Evolutionary conservation across 352 stramenopile species (phyloP).

Genomic region (Globisporangium iwayamae): DNA sequence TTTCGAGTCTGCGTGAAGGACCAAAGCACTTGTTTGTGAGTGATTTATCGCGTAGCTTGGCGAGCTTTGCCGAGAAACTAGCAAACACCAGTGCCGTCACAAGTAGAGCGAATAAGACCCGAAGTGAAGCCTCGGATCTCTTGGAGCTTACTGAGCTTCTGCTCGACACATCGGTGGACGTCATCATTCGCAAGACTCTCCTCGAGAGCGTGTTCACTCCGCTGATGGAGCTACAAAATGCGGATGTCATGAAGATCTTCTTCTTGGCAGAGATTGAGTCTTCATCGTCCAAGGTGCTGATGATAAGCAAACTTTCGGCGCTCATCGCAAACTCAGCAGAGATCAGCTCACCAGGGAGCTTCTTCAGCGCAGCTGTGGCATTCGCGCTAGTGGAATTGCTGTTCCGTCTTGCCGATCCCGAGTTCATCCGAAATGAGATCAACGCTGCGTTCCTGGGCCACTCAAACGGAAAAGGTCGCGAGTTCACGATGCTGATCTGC

Average conservation of each 20-base stretch:
- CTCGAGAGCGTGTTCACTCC: constrained; percentile 49
- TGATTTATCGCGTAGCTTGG: constrained; percentile 48
- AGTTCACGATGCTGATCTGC: constrained; percentile 85
- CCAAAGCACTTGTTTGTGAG: constrained; percentile 44
- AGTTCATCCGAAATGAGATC: constrained; percentile 60
- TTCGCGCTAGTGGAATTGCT: constrained; percentile 65
- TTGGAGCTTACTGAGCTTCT: constrained; percentile 36
- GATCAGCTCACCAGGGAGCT: constrained; percentile 24
- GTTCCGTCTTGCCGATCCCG: constrained; percentile 57
- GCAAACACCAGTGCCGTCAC: constrained; percentile 7
- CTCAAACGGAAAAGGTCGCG: constrained; percentile 64
- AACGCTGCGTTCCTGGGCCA: constrained; percentile 72
- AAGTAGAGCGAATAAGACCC: background rate
- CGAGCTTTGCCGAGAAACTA: constrained; percentile 30
- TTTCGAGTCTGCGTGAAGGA: constrained; percentile 62
- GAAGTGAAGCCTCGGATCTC: constrained; percentile 19
- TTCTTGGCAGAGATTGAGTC: constrained; percentile 34
- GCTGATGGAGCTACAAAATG: constrained; percentile 39
- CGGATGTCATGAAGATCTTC: constrained; percentile 32
- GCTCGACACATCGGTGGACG: constrained; percentile 34
- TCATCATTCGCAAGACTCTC: constrained; percentile 38
- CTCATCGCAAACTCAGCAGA: constrained; percentile 57
- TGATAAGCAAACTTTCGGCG: constrained; percentile 49
- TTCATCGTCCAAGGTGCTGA: constrained; percentile 21
- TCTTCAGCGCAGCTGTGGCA: constrained; percentile 52